Evolutionary conservation across 1,284 basidiomycete genomes (phyloP), one percentile per base, ranked within the genome.

Genomic region (Cutaneotrichosporon cutaneum): DNA sequence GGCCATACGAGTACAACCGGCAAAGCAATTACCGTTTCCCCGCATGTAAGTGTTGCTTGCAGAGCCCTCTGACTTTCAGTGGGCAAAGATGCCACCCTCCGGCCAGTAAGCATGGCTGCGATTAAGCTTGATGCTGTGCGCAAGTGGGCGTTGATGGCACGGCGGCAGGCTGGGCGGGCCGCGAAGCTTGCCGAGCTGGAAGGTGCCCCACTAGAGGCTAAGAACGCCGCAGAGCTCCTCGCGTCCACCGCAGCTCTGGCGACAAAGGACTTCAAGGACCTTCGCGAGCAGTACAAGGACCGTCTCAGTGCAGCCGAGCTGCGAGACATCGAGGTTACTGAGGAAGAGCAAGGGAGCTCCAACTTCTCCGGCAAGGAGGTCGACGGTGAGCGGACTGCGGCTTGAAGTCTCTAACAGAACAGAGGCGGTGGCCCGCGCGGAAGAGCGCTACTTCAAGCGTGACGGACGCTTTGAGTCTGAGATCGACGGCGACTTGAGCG

Each of bases 381-480:
- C 10, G 21, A 58, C 21, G 58, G 58, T 59, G 52, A 54, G 58
- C 18, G 39, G n/a, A 42, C 18, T 30, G 32, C 27, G 50, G 27
- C 27, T 32, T 4, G 13, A n/a, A n/a, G n/a, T n/a, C n/a, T n/a
- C 50, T 18, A 4, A 22, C 35, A 44, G 39, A 55, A 26, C 33
- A 16, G 22, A 53, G 32, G 33, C 3, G 3, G 24, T 48, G 10
- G 24, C 9, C 5, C 4, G 26, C 21, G 30, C 24, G 4, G 36
- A 35, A 7, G 50, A 33, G n/a, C 39, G 47, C 18, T 24, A 35
- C 44, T 50, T 60, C 33, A 47, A 36, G 22, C 50, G 30, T 16
- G 48, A 51, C 27, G 48, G 26, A 4, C 48, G 26, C 7, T 33
- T 57, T 30, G 56, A 45, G 22, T 32, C 48, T 32, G 48, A 51